These are phyloP conservation scores for Dioscorea cayenensis DNA, from an alignment of 116 monocot genomes.

Conservation along the genomic window DNA sequence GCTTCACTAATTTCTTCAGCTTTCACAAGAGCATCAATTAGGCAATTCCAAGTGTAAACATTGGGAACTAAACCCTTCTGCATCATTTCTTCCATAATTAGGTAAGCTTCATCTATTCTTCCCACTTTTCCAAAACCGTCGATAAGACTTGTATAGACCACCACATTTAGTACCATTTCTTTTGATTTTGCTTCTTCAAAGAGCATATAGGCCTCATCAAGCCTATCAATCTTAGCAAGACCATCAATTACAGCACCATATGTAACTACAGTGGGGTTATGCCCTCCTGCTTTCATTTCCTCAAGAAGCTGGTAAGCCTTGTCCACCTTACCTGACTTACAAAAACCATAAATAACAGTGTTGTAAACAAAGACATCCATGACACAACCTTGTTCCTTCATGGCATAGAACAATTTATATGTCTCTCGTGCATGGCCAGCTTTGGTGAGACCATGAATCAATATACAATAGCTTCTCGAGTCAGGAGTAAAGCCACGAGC, in stretches of 20 bases:
- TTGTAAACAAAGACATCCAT: slow-evolving; percentile 42
- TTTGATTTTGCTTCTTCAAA: slow-evolving; percentile 52
- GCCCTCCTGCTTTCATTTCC: slow-evolving; percentile 40
- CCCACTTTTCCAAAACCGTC: slow-evolving; percentile 49
- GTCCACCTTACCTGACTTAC: slow-evolving; percentile 39
- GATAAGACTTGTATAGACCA: slow-evolving; percentile 37
- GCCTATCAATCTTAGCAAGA: slow-evolving; percentile 37
- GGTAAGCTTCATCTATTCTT: slow-evolving; percentile 48
- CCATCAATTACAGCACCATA: slow-evolving; percentile 45
- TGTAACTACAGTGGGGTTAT: slow-evolving; percentile 36
- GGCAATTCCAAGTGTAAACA: slow-evolving; percentile 45
- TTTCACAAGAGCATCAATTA: slow-evolving; percentile 39
- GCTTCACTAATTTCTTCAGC: slow-evolving; percentile 47
- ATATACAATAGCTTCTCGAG: slow-evolving; percentile 30
- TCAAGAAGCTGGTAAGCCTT: slow-evolving; percentile 51
- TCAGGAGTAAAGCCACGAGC: slow-evolving; percentile 31
- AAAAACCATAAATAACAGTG: slow-evolving; percentile 37
- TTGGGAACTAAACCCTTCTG: slow-evolving; percentile 35
- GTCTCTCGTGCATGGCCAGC: slow-evolving; percentile 31
- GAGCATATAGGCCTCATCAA: slow-evolving; percentile 49
- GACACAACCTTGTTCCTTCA: slow-evolving; percentile 39
- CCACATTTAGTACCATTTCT: slow-evolving; percentile 23
- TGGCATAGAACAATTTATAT: slow-evolving; percentile 29
- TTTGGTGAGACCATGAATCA: slow-evolving; percentile 39
- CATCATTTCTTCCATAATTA: slow-evolving; percentile 53